Conservation (phyloP, 768 basidiomycete species). For the Pleurotus sapidus region DNA sequence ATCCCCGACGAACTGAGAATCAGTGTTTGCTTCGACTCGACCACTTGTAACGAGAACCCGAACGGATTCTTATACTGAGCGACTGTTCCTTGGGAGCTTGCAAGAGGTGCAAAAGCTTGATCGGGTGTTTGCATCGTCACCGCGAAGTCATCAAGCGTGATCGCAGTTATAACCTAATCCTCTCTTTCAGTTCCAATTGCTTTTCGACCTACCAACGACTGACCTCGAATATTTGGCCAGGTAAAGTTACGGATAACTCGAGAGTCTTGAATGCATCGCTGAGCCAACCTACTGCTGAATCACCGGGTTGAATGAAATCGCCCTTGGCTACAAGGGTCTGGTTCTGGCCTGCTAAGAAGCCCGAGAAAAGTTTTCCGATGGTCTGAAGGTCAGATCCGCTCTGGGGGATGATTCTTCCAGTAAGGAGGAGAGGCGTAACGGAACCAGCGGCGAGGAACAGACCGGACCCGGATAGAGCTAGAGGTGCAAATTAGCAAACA, state of each 20-base stretch:
- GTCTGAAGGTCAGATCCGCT: slow-evolving; percentile 48
- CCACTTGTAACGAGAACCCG: slow-evolving; percentile 69
- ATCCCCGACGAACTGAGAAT: slow-evolving; percentile 44
- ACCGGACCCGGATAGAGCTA: slow-evolving; percentile 50
- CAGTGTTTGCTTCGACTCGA: slow-evolving; percentile 53
- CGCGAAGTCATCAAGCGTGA: slow-evolving; percentile 54
- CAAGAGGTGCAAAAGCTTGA: slow-evolving; percentile 58
- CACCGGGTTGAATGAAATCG: slow-evolving; percentile 56
- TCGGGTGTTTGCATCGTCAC: slow-evolving; percentile 48
- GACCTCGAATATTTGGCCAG: slow-evolving; percentile 56
- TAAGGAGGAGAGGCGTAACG: slow-evolving; percentile 47
- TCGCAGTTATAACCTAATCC: slow-evolving; percentile 58
- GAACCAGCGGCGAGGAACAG: slow-evolving; percentile 50
- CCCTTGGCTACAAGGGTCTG: slow-evolving; percentile 59
- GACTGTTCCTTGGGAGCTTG: slow-evolving; percentile 52
- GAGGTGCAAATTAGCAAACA: neutral
- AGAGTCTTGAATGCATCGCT: slow-evolving; percentile 70
- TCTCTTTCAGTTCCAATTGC: slow-evolving; percentile 3
- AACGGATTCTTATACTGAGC: slow-evolving; percentile 73
- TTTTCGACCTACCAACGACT: slow-evolving; percentile 11
- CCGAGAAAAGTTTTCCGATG: slow-evolving; percentile 63
- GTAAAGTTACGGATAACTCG: slow-evolving; percentile 56
- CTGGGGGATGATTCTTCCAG: slow-evolving; percentile 65
- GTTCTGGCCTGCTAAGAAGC: slow-evolving; percentile 62
- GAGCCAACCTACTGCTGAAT: slow-evolving; percentile 60